These are phyloP conservation scores for Phanerochaete carnosa DNA, from an alignment of 768 basidiomycete genomes.

Conservation along the genomic window DNA sequence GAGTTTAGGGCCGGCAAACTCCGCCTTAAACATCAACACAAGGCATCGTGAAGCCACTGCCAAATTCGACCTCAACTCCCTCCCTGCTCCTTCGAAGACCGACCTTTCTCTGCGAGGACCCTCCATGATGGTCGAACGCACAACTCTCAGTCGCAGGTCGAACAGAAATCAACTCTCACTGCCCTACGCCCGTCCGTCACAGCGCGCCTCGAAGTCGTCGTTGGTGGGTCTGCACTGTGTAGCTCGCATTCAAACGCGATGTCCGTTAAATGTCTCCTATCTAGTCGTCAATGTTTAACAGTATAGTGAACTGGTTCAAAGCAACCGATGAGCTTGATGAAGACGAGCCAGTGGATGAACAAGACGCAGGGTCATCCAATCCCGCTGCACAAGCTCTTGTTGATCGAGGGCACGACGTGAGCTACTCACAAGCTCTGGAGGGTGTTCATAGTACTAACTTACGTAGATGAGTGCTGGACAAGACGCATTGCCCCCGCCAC, in stretches of 20 bases:
- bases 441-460: background rate
- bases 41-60: background rate
- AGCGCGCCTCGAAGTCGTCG: conserved; percentile 1
- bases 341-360: background rate
- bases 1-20: conserved; percentile 13
- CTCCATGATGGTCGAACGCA: conserved; percentile 4
- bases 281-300: background rate
- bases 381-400: background rate
- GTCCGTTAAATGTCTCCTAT: background rate
- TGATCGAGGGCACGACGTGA: conserved; percentile 5
- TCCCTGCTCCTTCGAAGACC: conserved; percentile 3
- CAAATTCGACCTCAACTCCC: background rate
- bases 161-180: background rate
- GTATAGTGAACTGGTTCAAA: background rate
- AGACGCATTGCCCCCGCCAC: background rate
- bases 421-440: background rate
- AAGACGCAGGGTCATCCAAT: background rate
- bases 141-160: background rate
- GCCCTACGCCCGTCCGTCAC: conserved; percentile 1
- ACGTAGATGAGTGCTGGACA: background rate
- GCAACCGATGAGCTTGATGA: background rate
- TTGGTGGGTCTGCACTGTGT: background rate
- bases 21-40: background rate
- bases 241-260: background rate
- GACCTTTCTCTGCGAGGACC: background rate